phyloP scores from a whole-genome alignment of 805 yeast species.

The Yarrowia osloensis region DNA sequence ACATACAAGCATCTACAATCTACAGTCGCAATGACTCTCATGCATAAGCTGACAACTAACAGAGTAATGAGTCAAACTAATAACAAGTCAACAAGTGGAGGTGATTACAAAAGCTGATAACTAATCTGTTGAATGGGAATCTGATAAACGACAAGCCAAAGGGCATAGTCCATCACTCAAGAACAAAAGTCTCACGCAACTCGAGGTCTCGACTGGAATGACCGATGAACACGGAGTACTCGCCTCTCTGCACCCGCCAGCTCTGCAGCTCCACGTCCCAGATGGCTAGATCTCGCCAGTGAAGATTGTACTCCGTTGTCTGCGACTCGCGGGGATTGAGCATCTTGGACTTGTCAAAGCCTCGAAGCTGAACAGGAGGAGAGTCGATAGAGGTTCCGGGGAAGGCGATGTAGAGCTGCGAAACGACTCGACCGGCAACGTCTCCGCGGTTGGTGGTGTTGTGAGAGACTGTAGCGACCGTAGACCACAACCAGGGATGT shows the following conservation, averaged over 20 bases:
- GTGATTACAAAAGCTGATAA: too few relatives aligned
- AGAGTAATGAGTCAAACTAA: too few relatives aligned
- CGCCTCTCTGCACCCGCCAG: not conserved
- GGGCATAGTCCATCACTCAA: too few relatives aligned
- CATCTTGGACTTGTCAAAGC: constrained; percentile 41
- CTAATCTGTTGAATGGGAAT: too few relatives aligned
- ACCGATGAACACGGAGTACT: not conserved
- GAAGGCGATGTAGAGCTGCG: constrained; percentile 56
- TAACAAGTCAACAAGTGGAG: too few relatives aligned
- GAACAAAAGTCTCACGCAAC: not conserved
- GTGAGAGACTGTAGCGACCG: constrained; percentile 50
- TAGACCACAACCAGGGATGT: constrained; percentile 61
- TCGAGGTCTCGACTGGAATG: not conserved
- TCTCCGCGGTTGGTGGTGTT: constrained; percentile 53
- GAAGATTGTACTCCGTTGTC: not conserved
- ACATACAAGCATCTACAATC: too few relatives aligned
- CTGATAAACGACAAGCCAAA: too few relatives aligned
- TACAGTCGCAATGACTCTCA: too few relatives aligned
- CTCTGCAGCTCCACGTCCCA: constrained; percentile 2
- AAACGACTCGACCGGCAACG: constrained; percentile 51
- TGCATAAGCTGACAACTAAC: too few relatives aligned
- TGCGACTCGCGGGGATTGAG: not conserved
- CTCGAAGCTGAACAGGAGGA: constrained; percentile 56
- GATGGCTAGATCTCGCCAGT: not conserved
- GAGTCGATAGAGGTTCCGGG: constrained; percentile 46